These are phyloP conservation scores for Cryphonectria naterciae DNA, from an alignment of 2,329 filamentous ascomycete species.

Conservation along the genomic window DNA sequence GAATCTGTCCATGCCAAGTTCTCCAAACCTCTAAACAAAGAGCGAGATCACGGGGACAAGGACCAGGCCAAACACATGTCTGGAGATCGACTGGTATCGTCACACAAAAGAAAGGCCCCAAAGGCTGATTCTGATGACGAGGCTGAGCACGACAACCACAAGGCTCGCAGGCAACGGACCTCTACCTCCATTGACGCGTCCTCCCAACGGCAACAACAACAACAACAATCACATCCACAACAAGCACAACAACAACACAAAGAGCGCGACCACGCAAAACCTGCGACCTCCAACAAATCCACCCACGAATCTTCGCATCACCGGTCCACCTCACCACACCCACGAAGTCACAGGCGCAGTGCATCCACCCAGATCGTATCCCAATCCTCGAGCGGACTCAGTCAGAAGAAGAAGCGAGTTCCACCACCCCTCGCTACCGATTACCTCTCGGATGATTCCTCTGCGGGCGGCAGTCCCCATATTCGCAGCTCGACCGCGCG, in stretches of 20 bases:
- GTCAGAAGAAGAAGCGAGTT: conserved; percentile 63
- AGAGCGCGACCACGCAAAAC: conserved; percentile 37
- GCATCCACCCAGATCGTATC: conserved; percentile 65
- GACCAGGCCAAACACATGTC: conserved; percentile 40
- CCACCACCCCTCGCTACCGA: conserved; percentile 66
- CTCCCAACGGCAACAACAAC: conserved; percentile 8
- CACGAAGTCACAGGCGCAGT: conserved; percentile 64
- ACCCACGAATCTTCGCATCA: conserved; percentile 42
- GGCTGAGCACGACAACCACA: conserved; percentile 55
- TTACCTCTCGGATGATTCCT: conserved; percentile 71
- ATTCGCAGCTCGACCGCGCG: conserved; percentile 62
- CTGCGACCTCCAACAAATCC: conserved; percentile 39
- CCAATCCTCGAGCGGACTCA: conserved; percentile 57
- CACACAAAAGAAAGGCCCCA: conserved; percentile 58
- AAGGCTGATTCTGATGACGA: conserved; percentile 64
- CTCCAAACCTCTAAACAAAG: conserved; percentile 48
- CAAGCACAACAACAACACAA: conserved; percentile 28
- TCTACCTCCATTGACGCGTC: conserved; percentile 44
- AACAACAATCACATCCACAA: background rate
- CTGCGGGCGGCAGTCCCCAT: conserved; percentile 62
- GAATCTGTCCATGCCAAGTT: conserved; percentile 52
- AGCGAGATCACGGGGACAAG: conserved; percentile 35
- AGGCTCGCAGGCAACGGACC: conserved; percentile 57
- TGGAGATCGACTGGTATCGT: conserved; percentile 50
- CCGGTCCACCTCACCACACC: conserved; percentile 64